Base-by-base conservation (phyloP, 1,284 basidiomycete genomes). In the Leccinum fuscescens region DNA sequence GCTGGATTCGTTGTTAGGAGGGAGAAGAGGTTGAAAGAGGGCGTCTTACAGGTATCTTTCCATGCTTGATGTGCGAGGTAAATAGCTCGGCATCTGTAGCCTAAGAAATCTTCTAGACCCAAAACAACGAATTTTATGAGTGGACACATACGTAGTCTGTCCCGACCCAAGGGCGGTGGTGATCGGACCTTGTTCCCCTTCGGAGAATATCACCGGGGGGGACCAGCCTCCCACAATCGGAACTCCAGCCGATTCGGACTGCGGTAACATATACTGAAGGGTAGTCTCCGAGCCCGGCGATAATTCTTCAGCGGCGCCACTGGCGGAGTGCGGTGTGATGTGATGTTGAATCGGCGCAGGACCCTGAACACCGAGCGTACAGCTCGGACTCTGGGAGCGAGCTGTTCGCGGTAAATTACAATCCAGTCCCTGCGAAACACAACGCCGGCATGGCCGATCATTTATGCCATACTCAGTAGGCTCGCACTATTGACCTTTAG, bases 301-400 rank as follows among this genome's bases (percentile, higher is more conserved):
- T 35, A 51, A 42, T 31, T 58, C 63, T 24, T 60, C 63, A 35
- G 54, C 42, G 37, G 49, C 48, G 56, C 60, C 58, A 39, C 58
- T 54, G 42, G 58, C 42, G n/a, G 57, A 44, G 35, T 55, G 60
- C 46, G 54, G 44, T 53, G 37, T 14, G 33, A 17, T n/a, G 27
- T 24, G n/a, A 48, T 56, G 51, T 58, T 17, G 64, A 46, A 37
- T 55, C 9, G 59, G 53, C 42, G 55, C 67, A 55, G 49, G 11
- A 14, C 42, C 66, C 37, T 69, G 69, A 35, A 4, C 52, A 49
- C 59, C 46, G 51, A 53, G 29, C 17, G 55, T 57, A 17, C 59
- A 55, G 55, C 64, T 58, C 50, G 69, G 71, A 50, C 71, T 73
- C 59, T 64, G 64, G 33, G 69, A 70, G 33, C 62, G 69, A 37